Evolutionary conservation across 2,329 filamentous ascomycete genomes (phyloP).

Genomic region (Immersiporthe knoxdaviesiana): DNA sequence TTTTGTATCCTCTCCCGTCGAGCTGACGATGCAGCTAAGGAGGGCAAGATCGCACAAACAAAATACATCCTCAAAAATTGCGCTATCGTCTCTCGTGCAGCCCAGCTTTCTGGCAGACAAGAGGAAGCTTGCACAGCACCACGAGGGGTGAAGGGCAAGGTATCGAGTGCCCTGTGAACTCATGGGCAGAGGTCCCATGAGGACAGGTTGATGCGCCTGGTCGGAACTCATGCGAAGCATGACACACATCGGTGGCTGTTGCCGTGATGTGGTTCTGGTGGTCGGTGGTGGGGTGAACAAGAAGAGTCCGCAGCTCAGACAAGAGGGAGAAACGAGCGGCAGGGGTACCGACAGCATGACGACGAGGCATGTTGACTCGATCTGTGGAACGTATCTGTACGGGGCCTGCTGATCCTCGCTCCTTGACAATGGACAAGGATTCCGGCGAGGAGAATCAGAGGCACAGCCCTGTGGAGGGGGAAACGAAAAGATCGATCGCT

Average conservation of each 20-base stretch:
- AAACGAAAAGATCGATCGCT: slow-evolving; percentile 52
- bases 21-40: slow-evolving; percentile 46
- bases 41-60: slow-evolving; percentile 77
- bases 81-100: slow-evolving; percentile 57
- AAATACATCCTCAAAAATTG: slow-evolving; percentile 97
- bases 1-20: slow-evolving; percentile 86
- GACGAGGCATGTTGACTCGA: slow-evolving; percentile 43
- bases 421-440: slow-evolving; percentile 41
- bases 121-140: slow-evolving; percentile 47
- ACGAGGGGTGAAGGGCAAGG: slow-evolving; percentile 36
- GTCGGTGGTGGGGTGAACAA: slow-evolving; percentile 36
- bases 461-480: slow-evolving; percentile 30
- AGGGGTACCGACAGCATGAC: slow-evolving; percentile 50
- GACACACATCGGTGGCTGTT: slow-evolving; percentile 50
- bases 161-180: slow-evolving; percentile 54
- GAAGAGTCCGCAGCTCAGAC: slow-evolving; percentile 33
- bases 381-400: slow-evolving; percentile 48
- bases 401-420: slow-evolving; percentile 48
- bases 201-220: slow-evolving; percentile 61
- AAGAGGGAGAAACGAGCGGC: slow-evolving; percentile 28
- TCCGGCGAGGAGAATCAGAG: slow-evolving; percentile 48
- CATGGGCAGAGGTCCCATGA: slow-evolving; percentile 48
- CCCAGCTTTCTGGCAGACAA: slow-evolving; percentile 44
- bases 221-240: slow-evolving; percentile 51
- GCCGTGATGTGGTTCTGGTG: slow-evolving; percentile 48